Base-by-base conservation (phyloP, 345 rosid species). In the Erysimum cheiranthoides region DNA sequence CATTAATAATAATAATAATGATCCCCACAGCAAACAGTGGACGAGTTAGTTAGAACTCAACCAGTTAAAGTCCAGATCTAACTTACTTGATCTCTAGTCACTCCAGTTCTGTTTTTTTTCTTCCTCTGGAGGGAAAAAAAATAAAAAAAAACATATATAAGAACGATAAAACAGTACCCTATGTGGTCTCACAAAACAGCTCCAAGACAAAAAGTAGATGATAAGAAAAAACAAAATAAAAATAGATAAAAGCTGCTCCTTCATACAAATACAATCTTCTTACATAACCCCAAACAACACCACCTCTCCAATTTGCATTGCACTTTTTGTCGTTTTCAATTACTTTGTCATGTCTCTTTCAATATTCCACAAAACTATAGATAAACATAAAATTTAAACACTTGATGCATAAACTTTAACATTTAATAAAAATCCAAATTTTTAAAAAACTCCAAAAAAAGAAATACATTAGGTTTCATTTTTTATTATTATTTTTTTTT, bases 281-380 rank as follows among this genome's bases (percentile, higher is more conserved):
- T 35, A 76, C 58, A 69, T 35, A 53, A 27, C 66, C 61, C 75
- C 64, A 46, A 56, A 45, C 71, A 71, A 63, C 80, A 70, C 71
- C 38, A 21, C 38, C 16, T 30, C 39, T 70, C 71, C 71, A 56
- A 53, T n/a, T 70, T 13, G 58, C 70, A 69, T 69, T 68, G 54
- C 50, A 53, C 59, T 34, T 77, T 52, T 77, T 77, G 66, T 70
- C 75, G 52, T 76, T 62, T 61, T 76, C 75, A 69, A 34, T 76
- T 76, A 62, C 58, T 69, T 62, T 62, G 80, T 46, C 75, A 62
- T 28, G 66, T 76, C 80, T 5, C 59, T 76, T 62, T 53, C 75
- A 54, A 45, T 63, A 76, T 35, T 62, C 59, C 56, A 74, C 59
- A 43, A 69, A 61, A 21, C 27, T 63, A 59, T 30, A 31, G 67